Percentiles rank a stretch among this genome's conserved stretches.
Conservation (phyloP, 192 early-diverging fungal genomes). For the Backusella macrospora region DNA sequence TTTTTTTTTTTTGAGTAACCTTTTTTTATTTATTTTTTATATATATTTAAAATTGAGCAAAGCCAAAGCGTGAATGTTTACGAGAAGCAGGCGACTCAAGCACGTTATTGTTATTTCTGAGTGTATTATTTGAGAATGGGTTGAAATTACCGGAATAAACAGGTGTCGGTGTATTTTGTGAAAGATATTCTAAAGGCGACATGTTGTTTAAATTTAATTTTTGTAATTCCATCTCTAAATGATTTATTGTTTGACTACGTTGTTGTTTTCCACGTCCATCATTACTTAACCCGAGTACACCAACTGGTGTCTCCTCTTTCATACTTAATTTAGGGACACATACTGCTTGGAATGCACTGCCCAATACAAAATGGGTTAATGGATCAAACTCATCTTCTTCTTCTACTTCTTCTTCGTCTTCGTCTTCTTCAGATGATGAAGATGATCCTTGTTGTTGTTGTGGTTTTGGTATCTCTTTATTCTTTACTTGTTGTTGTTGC, state of each 20-base stretch:
- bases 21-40: conserved; percentile 5
- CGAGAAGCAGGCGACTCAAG: conserved; percentile 28
- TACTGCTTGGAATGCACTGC: conserved; percentile 27
- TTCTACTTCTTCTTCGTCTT: background rate
- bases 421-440: background rate
- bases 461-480: background rate
- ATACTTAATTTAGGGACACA: conserved; percentile 2
- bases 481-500: background rate
- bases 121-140: conserved; percentile 31
- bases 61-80: conserved; percentile 37
- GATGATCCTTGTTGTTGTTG: background rate
- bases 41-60: conserved; percentile 34
- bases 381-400: conserved; percentile 6
- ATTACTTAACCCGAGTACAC: conserved; percentile 24
- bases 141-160: conserved; percentile 30
- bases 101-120: conserved; percentile 3
- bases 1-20: background rate
- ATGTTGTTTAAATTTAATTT: conserved; percentile 6
- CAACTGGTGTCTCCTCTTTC: conserved; percentile 22
- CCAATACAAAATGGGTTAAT: conserved; percentile 29
- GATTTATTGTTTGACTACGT: background rate
- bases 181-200: conserved; percentile 25
- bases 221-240: background rate
- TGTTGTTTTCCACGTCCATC: background rate
- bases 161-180: conserved; percentile 26